A percentile compares a stretch with the other conserved stretches of the same genome.
These are phyloP conservation scores for Rhizophagus sp. DNA, from an alignment of 192 early-diverging fungal species.

Conservation along the genomic window DNA sequence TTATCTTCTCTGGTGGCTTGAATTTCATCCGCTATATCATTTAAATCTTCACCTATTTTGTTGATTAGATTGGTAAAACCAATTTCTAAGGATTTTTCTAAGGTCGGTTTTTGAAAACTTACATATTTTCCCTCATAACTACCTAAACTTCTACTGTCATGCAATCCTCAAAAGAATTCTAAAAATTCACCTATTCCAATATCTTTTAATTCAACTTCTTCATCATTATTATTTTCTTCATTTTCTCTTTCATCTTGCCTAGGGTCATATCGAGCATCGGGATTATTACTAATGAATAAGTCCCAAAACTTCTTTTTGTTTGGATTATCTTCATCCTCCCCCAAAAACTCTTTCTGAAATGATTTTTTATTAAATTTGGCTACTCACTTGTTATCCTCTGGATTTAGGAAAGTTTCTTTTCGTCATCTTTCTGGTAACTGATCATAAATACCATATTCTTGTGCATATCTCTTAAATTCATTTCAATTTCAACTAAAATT, in stretches of 20 bases:
- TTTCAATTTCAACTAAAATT: slow-evolving; percentile 19
- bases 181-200: slow-evolving; percentile 23
- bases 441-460: background rate
- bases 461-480: background rate
- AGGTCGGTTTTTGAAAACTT: background rate
- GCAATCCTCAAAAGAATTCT: slow-evolving; percentile 16
- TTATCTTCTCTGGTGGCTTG: background rate
- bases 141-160: background rate
- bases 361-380: background rate
- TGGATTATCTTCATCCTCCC: background rate
- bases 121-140: background rate
- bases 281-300: background rate
- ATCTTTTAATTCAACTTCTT: background rate
- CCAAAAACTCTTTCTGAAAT: slow-evolving; percentile 19
- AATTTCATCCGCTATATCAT: background rate
- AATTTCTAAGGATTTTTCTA: background rate
- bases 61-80: background rate
- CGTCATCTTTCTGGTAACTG: background rate
- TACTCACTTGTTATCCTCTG: slow-evolving; percentile 16
- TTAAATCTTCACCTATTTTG: background rate
- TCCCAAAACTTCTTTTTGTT: background rate
- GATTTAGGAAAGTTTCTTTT: background rate
- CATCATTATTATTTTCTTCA: background rate
- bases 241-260: background rate
- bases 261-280: background rate